Percentiles rank a stretch among this genome's conserved stretches.
phyloP scores from a whole-genome alignment of 1,139 yeast genomes.

The Saccharomycopsis phalli region DNA sequence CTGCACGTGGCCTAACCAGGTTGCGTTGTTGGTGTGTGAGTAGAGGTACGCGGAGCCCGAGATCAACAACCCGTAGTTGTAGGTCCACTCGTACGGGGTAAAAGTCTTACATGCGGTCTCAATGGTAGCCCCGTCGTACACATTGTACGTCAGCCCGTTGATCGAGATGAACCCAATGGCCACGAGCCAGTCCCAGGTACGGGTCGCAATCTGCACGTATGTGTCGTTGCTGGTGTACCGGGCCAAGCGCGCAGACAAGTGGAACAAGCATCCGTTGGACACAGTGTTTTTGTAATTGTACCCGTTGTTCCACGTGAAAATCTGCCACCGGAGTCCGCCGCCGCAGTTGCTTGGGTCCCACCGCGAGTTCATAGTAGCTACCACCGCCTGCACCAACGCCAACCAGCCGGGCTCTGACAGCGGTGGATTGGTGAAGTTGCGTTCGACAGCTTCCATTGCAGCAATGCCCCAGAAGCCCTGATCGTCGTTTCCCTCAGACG shows the following conservation, averaged over 20 bases:
- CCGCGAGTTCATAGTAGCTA: constrained; percentile 63
- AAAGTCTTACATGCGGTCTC: constrained; percentile 47
- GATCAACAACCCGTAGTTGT: constrained; percentile 67
- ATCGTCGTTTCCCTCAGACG: constrained; percentile 86
- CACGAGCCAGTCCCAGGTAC: constrained; percentile 62
- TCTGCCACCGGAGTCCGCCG: constrained; percentile 87
- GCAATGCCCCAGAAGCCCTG: constrained; percentile 89
- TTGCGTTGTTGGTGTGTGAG: constrained; percentile 47
- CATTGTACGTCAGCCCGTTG: constrained; percentile 28
- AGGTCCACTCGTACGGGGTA: constrained; percentile 58
- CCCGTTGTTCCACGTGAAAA: constrained; percentile 66
- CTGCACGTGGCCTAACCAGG: constrained; percentile 49
- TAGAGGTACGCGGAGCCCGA: constrained; percentile 69
- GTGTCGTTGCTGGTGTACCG: constrained; percentile 57
- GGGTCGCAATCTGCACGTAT: constrained; percentile 57
- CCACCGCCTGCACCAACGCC: constrained; percentile 63
- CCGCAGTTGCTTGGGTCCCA: constrained; percentile 61
- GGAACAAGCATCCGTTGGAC: constrained; percentile 70
- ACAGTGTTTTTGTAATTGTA: constrained; percentile 74
- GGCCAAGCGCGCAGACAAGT: constrained; percentile 69
- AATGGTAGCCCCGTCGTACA: constrained; percentile 51
- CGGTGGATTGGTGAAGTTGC: constrained; percentile 61
- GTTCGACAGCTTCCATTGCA: constrained; percentile 76
- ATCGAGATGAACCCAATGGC: constrained; percentile 39
- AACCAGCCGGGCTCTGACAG: constrained; percentile 39